Evolutionary conservation across 2,329 filamentous ascomycete species (phyloP), one percentile per base, ranked within the genome.

Genomic region (Fusarium sp.): DNA sequence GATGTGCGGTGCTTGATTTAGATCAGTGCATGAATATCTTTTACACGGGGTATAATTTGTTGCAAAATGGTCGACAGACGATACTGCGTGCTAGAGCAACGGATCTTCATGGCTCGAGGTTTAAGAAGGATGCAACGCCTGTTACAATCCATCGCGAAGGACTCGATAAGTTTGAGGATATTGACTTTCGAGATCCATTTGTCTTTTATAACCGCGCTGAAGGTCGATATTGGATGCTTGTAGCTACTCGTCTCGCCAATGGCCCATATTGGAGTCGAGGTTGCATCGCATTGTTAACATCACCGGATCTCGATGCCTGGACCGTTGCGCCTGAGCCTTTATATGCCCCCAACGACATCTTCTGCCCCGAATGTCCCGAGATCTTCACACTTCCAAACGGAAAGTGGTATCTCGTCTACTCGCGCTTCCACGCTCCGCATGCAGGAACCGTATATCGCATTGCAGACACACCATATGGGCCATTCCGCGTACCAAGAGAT

Each of bases 281-380:
- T 18, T 81, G 79, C 66, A 69, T 81, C n/a, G 80, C 78, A 11
- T 71, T 81, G 6, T 69, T 81, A n/a, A 81, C 78, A 3, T 81
- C 80, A 3, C 46, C 69, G 2, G 74, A 81, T 61, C 73, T 81
- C 13, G 72, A 78, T 3, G 57, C 46, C 18, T 81, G 80, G 80
- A 73, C 70, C 1, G 70, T 78, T 18, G 73, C 76, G 27, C 71
- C 75, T 18, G 71, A 79, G 56, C 79, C 79, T 4, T 70, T 81
- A 2, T 79, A 78, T 58, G 72, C 78, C 1, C 80, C 80, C 35
- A 80, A 77, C 61, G 79, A 81, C 61, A 69, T 80, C 59, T 77
- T 81, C 60, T 81, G 78, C 49, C 80, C 80, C 6, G 80, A 81
- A 54, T 81, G 80, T n/a, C 79, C 80, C 14, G 80, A 81, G 73